A percentile compares a stretch with the other conserved stretches of the same genome.
Evolutionary conservation across 495 filamentous ascomycete genomes (phyloP).

Genomic region (Opeltia flavorubescens): DNA sequence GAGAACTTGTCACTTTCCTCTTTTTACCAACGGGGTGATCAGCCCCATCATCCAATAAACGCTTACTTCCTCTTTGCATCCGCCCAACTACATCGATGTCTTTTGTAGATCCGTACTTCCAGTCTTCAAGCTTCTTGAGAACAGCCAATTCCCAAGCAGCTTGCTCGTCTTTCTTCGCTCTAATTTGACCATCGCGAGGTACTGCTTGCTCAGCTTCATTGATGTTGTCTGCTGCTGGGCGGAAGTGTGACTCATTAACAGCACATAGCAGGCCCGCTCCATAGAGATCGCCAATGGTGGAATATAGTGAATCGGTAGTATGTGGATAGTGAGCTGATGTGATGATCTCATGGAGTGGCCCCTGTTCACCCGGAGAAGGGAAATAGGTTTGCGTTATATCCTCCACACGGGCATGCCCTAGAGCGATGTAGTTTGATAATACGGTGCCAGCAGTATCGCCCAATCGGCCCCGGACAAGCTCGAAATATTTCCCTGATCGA

Average conservation of each 20-base stretch:
- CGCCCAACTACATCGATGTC: conserved; percentile 14
- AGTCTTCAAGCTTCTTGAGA: conserved; percentile 30
- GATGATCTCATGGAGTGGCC: neutral
- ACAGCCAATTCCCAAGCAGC: conserved; percentile 40
- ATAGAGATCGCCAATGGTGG: conserved; percentile 7
- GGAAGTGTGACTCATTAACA: conserved; percentile 35
- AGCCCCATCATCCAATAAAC: conserved; percentile 3
- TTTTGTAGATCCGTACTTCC: conserved; percentile 29
- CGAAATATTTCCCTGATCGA: conserved; percentile 69
- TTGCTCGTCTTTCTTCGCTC: conserved; percentile 41
- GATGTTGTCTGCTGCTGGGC: conserved; percentile 35
- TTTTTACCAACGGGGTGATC: neutral
- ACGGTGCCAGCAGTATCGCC: conserved; percentile 56
- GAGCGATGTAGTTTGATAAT: conserved; percentile 56
- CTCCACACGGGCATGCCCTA: conserved; percentile 61
- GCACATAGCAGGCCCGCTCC: conserved; percentile 31
- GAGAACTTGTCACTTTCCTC: neutral
- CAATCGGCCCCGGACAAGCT: conserved; percentile 53
- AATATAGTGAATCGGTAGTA: conserved; percentile 1
- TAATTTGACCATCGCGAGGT: conserved; percentile 29
- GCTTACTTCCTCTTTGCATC: conserved; percentile 8
- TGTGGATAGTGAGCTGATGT: neutral
- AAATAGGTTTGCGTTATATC: conserved; percentile 42
- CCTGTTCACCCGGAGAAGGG: neutral
- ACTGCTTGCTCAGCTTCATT: conserved; percentile 32